phyloP scores from a whole-genome alignment of 2,329 filamentous ascomycete genomes.

The Bertia moriformis region DNA sequence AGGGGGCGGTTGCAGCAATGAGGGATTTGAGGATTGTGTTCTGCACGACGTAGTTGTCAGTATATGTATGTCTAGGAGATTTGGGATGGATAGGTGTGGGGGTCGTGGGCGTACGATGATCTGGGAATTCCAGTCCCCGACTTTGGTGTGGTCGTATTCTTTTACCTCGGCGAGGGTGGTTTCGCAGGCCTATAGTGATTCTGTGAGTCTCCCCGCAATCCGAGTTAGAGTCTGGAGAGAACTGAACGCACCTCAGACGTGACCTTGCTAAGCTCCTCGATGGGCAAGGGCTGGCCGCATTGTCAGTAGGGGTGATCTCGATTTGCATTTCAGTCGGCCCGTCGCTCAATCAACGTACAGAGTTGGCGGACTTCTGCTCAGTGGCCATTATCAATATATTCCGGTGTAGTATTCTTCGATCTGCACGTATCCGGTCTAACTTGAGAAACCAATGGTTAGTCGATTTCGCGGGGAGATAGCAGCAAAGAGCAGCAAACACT shows the following conservation, averaged over 20 bases:
- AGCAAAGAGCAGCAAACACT: no score
- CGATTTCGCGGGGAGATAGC: no score
- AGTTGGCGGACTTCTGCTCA: no score
- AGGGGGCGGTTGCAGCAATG: not conserved
- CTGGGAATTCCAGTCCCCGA: constrained; percentile 1
- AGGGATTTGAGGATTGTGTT: constrained; percentile 1
- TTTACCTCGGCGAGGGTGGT: not conserved
- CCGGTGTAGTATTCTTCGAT: no score
- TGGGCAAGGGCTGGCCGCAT: not conserved
- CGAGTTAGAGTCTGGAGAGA: no score
- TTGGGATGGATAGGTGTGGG: not conserved
- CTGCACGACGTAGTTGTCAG: not conserved
- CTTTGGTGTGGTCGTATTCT: not conserved
- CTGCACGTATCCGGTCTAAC: no score
- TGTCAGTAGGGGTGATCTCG: not conserved
- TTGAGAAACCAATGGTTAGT: no score
- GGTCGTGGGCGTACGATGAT: not conserved
- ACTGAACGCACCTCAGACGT: not conserved
- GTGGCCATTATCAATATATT: no score
- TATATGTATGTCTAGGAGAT: not conserved
- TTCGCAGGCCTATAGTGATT: not conserved
- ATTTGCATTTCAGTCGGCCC: no score
- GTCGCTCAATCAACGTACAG: no score
- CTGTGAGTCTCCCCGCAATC: constrained; percentile 1
- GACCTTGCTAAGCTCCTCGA: not conserved